Evolutionary conservation across 495 filamentous ascomycete genomes (phyloP), one percentile per base, ranked within the genome.

Genomic region (Talaromyces borbonicus): DNA sequence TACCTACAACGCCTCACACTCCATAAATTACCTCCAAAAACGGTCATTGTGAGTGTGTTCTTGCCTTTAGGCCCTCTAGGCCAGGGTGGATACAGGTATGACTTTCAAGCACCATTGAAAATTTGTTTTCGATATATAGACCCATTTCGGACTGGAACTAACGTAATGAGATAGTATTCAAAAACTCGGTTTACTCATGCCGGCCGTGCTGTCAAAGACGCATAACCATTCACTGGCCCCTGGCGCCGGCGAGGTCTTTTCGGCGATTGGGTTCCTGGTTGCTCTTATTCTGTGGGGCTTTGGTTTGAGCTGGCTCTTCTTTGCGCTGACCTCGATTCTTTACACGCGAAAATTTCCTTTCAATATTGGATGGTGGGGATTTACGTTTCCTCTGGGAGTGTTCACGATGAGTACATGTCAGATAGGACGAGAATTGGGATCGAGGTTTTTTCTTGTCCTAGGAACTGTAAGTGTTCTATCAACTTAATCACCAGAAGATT

Each of bases 341-440:
- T 50, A 48, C 3, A 47, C 48, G 12, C 55, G 45, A n/a, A 59
- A 47, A 23, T 75, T 77, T 43, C 72, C 73, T 0, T 78, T 78
- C 55, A 77, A 75, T 49, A 71, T 77, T 62, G 74, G 75, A 14
- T 77, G 74, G 74, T 79, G 74, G 75, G 70, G 69, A 2, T 74
- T 77, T 46, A 72, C 63, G 8, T 79, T 77, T 46, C 73, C 75
- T 0, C 49, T 75, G 9, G 71, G 69, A 19, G 68, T 73, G 9
- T 73, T 69, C 49, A 61, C 73, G 0, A 51, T 60, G 29, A 61
- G 56, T 11, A 74, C 72, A 0, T 56, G 55, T 15, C 52, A 56
- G 22, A 44, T 78, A 5, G 70, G 54, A 6, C 23, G 58, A 32
- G 68, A 75, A 46, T 41, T 78, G 31, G 53, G 54, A 0, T 71